Evolutionary conservation across 2,329 filamentous ascomycete genomes (phyloP).

Genomic region (Curvularia verruculosa): DNA sequence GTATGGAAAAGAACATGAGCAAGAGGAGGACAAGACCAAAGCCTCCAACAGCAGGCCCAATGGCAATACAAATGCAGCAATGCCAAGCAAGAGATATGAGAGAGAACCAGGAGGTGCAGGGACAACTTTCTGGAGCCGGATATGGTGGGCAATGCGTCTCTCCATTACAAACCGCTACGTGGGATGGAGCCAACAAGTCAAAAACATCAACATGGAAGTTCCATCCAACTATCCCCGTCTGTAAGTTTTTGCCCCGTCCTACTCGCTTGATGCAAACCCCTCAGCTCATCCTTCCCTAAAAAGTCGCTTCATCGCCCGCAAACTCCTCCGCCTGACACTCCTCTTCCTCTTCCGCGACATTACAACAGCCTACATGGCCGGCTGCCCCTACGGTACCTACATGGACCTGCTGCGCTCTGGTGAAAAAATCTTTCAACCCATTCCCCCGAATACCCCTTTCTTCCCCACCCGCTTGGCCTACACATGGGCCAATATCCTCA

Average conservation of each 20-base stretch:
- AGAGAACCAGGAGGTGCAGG: slow-evolving; percentile 6
- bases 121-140: slow-evolving; percentile 16
- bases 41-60: neutral
- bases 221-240: slow-evolving; percentile 25
- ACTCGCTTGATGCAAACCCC: too few relatives aligned
- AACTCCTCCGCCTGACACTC: slow-evolving; percentile 17
- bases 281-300: too few relatives aligned
- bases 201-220: slow-evolving; percentile 33
- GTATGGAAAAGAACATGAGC: slow-evolving; percentile 6
- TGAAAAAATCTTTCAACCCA: slow-evolving; percentile 9
- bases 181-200: slow-evolving; percentile 38
- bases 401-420: slow-evolving; percentile 15
- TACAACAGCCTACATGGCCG: slow-evolving; percentile 23
- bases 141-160: slow-evolving; percentile 33
- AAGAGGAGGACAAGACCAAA: neutral
- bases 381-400: slow-evolving; percentile 32
- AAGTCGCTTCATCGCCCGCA: slow-evolving; percentile 32
- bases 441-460: slow-evolving; percentile 12
- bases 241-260: too few relatives aligned
- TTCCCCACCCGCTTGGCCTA: slow-evolving; percentile 17
- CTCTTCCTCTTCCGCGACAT: slow-evolving; percentile 24
- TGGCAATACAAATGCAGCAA: neutral
- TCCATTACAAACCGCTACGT: slow-evolving; percentile 25
- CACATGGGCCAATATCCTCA: slow-evolving; percentile 28
- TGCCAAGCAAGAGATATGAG: neutral